A percentile compares a stretch with the other conserved stretches of the same genome.
These are phyloP conservation scores for Candida dajiaensis DNA, from an alignment of 805 yeast genomes.

Conservation along the genomic window DNA sequence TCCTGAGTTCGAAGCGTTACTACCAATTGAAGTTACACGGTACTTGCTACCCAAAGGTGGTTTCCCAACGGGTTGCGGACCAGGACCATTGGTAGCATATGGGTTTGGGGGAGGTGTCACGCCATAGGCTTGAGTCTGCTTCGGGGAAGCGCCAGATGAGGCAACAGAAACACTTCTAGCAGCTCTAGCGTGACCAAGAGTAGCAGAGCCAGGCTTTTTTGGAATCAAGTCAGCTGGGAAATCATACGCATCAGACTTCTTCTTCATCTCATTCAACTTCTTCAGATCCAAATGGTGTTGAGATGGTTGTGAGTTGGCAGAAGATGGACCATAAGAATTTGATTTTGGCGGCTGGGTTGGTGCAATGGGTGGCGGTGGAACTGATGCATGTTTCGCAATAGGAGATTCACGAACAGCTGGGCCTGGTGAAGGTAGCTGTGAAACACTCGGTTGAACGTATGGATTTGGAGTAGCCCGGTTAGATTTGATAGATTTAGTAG, in stretches of 20 bases:
- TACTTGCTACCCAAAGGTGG: background rate
- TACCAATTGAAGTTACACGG: background rate
- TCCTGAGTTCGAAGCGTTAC: background rate
- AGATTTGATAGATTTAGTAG: conserved; percentile 24
- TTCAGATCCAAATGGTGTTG: background rate
- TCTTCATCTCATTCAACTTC: conserved; percentile 25
- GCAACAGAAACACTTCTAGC: conserved; percentile 7
- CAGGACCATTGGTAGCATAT: conserved; percentile 1
- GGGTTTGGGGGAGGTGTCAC: conserved; percentile 17
- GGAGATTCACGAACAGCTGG: background rate
- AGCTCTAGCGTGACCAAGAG: conserved; percentile 8
- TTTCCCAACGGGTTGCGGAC: background rate
- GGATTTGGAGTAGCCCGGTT: background rate
- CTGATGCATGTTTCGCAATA: background rate
- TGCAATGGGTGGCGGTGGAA: background rate
- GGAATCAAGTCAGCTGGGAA: conserved; percentile 19
- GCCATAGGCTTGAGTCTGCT: conserved; percentile 21
- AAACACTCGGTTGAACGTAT: conserved; percentile 2
- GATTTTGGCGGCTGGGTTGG: background rate
- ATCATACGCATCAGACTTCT: conserved; percentile 43
- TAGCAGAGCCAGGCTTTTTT: background rate
- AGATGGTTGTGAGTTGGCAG: background rate
- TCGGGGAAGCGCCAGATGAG: conserved; percentile 2
- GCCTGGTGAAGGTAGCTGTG: background rate
- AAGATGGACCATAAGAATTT: background rate